These are phyloP conservation scores for Ailanthus altissimus DNA, from an alignment of 345 rosid genomes.

Conservation along the genomic window DNA sequence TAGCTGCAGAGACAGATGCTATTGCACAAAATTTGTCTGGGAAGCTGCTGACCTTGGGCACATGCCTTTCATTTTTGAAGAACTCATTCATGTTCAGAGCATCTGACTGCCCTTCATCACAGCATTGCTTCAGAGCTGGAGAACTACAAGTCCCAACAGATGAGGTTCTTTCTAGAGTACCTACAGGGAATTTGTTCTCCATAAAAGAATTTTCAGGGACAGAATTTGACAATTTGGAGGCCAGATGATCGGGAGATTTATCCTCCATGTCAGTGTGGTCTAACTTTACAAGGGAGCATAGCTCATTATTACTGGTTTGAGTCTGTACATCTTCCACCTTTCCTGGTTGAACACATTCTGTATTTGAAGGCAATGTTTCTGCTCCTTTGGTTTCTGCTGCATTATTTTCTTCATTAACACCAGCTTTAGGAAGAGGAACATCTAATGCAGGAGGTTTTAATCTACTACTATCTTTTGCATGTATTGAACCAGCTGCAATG, in stretches of 20 bases:
- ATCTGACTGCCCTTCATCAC: constrained; percentile 45
- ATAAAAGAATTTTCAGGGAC: constrained; percentile 42
- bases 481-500: constrained; percentile 28
- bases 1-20: constrained; percentile 37
- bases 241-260: constrained; percentile 36
- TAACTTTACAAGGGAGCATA: constrained; percentile 21
- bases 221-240: constrained; percentile 39
- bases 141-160: constrained; percentile 36
- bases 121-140: constrained; percentile 34
- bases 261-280: constrained; percentile 34
- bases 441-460: constrained; percentile 37
- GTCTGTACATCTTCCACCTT: constrained; percentile 37
- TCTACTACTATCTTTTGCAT: constrained; percentile 34
- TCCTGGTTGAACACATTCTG: constrained; percentile 40
- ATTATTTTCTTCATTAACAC: constrained; percentile 38
- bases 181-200: constrained; percentile 35
- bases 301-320: constrained; percentile 36
- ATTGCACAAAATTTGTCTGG: constrained; percentile 28
- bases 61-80: constrained; percentile 36
- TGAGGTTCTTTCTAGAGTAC: constrained; percentile 27
- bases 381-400: constrained; percentile 36
- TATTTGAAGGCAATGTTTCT: constrained; percentile 35
- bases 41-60: constrained; percentile 24
- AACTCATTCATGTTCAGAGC: constrained; percentile 30
- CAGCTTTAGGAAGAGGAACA: constrained; percentile 39